These are phyloP conservation scores for Elsinoe arachidis DNA, from an alignment of 2,329 filamentous ascomycete genomes.

Conservation along the genomic window DNA sequence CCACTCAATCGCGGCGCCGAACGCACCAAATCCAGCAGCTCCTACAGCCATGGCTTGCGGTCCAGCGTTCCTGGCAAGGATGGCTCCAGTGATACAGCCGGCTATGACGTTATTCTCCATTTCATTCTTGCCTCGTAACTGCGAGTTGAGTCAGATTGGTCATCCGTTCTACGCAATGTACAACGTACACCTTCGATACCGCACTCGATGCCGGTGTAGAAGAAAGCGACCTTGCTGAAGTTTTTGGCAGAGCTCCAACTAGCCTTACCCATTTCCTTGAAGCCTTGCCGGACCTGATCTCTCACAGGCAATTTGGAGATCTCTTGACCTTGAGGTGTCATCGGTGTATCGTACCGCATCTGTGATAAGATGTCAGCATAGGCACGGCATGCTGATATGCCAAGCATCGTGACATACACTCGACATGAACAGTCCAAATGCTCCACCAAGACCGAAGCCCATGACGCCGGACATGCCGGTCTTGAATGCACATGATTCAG, in stretches of 20 bases:
- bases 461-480: conserved; percentile 82
- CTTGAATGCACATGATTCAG: conserved; percentile 90
- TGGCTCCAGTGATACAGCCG: conserved; percentile 84
- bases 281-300: conserved; percentile 74
- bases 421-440: conserved; percentile 97
- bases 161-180: not conserved
- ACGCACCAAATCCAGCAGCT: conserved; percentile 88
- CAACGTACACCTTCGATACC: conserved; percentile 66
- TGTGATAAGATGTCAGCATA: conserved; percentile 29
- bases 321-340: conserved; percentile 38
- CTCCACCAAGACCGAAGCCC: conserved; percentile 86
- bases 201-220: conserved; percentile 91
- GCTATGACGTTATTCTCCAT: conserved; percentile 77
- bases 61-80: conserved; percentile 76
- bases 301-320: conserved; percentile 63
- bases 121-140: conserved; percentile 83
- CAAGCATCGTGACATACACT: conserved; percentile 53
- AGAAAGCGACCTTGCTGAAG: conserved; percentile 85
- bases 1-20: conserved; percentile 82
- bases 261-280: conserved; percentile 88
- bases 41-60: conserved; percentile 82
- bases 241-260: conserved; percentile 82
- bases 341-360: conserved; percentile 83
- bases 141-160: not conserved
- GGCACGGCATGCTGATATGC: not conserved